Base-by-base conservation (phyloP, 2,329 filamentous ascomycete species). In the Ophiostoma himal-ulmi region DNA sequence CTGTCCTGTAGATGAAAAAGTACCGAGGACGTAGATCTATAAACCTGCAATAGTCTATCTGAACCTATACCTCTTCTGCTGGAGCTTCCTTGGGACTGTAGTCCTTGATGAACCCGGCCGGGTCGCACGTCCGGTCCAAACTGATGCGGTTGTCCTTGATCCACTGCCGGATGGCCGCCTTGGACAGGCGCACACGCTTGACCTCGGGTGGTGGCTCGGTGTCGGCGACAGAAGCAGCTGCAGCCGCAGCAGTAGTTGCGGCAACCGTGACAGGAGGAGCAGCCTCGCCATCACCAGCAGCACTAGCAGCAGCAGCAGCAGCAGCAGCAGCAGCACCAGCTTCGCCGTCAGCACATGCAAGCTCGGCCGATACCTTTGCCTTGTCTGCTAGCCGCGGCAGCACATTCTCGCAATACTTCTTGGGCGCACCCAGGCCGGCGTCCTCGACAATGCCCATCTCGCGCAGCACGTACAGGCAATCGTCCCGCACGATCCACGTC, bases 401-500 rank as follows among this genome's bases (percentile, higher is more conserved):
- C 22, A 71, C 72, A 30, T 73, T 66, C 1, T 68, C 54, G 70
- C 68, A 71, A 2, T 69, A 48, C 20, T 69, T 69, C 68, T 74
- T 74, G 14, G 80, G 79, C 4, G 80, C 80, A 1, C 81, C 81
- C 78, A 80, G 78, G 77, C 81, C 85, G 74, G 82, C 85, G 76
- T 89, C 83, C 79, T 88, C 79, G 67, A 90, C 82, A 48, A 95
- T 81, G 10, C 86, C 89, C 92, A 97, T 97, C 71, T 92, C 89
- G 72, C 91, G 88, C 69, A 97, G 81, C 34, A 93, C 89, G 0
- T 83, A 83, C 30, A 96, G 85, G 71, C 94, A 92, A 79, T 98
- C 94, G 62, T 97, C 94, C 0, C 86, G 85, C 70, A 90, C 83
- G 78, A 98, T 96, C 83, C 92, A 96, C 0, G 93, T 97, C 54